A percentile compares a stretch with the other conserved stretches of the same genome.
These are phyloP conservation scores for Suillus cothurnatus DNA, from an alignment of 768 basidiomycete genomes.

Conservation along the genomic window DNA sequence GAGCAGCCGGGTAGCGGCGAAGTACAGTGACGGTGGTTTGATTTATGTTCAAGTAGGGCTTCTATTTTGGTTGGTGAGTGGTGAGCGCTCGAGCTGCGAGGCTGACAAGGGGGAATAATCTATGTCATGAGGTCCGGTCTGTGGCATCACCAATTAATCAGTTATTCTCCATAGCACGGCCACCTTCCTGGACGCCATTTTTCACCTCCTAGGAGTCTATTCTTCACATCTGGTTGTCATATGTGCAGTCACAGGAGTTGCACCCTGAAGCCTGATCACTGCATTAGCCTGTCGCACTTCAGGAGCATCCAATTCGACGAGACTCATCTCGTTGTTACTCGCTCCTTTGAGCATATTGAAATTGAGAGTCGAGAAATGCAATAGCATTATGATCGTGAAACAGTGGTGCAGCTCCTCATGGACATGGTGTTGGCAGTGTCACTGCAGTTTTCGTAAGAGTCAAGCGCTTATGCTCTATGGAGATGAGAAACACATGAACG, in stretches of 20 bases:
- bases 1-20: conserved; percentile 88
- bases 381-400: background rate
- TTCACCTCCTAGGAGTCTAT: background rate
- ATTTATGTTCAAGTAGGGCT: background rate
- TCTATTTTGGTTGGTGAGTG: background rate
- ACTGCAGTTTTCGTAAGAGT: background rate
- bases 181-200: background rate
- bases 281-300: background rate
- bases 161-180: background rate
- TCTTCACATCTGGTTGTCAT: background rate
- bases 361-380: background rate
- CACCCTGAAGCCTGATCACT: background rate
- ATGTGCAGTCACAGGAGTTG: background rate
- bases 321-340: background rate
- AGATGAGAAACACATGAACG: background rate
- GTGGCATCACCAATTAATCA: background rate
- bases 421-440: too few species aligned
- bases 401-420: background rate
- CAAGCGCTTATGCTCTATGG: background rate
- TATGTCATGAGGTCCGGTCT: background rate
- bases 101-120: background rate
- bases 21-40: conserved; percentile 32
- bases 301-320: background rate
- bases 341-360: background rate
- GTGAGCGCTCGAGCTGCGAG: background rate